These are phyloP conservation scores for Cymodocea nodosa DNA, from an alignment of 116 monocot species.

Conservation along the genomic window DNA sequence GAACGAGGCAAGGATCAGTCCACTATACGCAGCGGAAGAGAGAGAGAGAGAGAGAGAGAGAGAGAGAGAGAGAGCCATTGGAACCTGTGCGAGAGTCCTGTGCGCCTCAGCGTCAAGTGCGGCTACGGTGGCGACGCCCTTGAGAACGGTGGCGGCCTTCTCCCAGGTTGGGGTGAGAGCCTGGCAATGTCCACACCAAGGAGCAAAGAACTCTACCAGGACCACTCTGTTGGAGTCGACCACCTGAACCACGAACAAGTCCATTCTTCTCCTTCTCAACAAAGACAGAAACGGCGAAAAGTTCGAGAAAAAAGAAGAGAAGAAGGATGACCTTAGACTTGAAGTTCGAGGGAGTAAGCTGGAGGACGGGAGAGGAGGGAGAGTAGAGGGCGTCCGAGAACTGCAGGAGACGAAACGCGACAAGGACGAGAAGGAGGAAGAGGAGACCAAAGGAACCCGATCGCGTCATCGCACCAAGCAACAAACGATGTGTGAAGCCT, in stretches of 20 bases:
- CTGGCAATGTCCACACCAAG: slow-evolving; percentile 97
- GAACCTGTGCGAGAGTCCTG: slow-evolving; percentile 79
- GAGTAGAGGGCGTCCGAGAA: slow-evolving; percentile 58
- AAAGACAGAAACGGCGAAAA: not conserved
- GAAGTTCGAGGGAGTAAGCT: slow-evolving; percentile 88
- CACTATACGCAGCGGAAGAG: too few relatives aligned
- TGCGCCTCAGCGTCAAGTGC: slow-evolving; percentile 96
- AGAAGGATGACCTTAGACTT: slow-evolving; percentile 67
- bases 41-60: not conserved
- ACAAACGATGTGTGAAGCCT: not conserved
- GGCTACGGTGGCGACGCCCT: slow-evolving; percentile 80
- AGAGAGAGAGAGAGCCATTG: not conserved
- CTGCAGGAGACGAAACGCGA: slow-evolving; percentile 3
- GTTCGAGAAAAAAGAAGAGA: not conserved
- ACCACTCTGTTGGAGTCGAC: slow-evolving; percentile 74
- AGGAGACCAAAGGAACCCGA: not conserved
- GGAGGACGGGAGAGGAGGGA: slow-evolving; percentile 78
- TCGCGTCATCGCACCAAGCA: slow-evolving; percentile 9
- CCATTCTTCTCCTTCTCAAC: not conserved
- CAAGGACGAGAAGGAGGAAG: slow-evolving; percentile 22
- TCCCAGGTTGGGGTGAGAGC: slow-evolving; percentile 87
- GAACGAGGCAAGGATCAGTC: too few relatives aligned
- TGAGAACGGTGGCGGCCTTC: slow-evolving; percentile 70
- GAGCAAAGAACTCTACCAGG: slow-evolving; percentile 96
- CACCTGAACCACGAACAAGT: slow-evolving; percentile 33